Conservation (phyloP, 2,329 filamentous ascomycete genomes). For the Aureobasidium namibiae region DNA sequence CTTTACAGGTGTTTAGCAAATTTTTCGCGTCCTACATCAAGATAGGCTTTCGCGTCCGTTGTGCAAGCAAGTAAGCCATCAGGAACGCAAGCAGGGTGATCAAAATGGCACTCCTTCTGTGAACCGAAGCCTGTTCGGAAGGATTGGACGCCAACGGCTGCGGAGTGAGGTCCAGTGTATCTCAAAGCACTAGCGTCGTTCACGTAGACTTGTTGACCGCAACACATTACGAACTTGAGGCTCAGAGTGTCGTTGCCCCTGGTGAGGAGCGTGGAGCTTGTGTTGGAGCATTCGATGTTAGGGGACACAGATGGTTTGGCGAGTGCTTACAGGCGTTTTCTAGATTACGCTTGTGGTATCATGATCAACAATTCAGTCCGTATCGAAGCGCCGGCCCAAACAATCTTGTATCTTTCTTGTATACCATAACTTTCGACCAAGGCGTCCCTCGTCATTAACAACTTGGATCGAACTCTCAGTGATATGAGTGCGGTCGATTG, state of each 20-base stretch:
- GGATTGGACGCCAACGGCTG: slow-evolving; percentile 19
- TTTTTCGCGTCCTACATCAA: no score
- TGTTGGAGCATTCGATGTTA: slow-evolving; percentile 10
- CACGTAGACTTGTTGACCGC: slow-evolving; percentile 26
- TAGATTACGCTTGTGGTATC: no score
- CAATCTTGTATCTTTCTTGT: no score
- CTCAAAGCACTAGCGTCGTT: slow-evolving; percentile 21
- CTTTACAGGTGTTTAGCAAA: no score
- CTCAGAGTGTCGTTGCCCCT: slow-evolving; percentile 13
- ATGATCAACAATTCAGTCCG: no score
- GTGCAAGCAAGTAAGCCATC: slow-evolving; percentile 10
- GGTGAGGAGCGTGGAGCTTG: slow-evolving; percentile 15
- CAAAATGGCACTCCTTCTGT: not conserved
- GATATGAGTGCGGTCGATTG: no score
- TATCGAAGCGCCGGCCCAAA: no score
- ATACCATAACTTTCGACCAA: no score
- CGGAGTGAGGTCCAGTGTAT: slow-evolving; percentile 24
- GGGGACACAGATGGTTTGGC: no score
- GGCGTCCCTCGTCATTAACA: no score
- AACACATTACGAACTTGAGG: slow-evolving; percentile 21
- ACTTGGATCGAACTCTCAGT: no score
- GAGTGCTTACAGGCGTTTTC: no score
- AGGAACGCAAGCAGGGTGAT: not conserved
- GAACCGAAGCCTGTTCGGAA: slow-evolving; percentile 20
- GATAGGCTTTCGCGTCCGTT: not conserved